A percentile compares a stretch with the other conserved stretches of the same genome.
Evolutionary conservation across 352 stramenopile genomes (phyloP).

Genomic region (Globisporangium polare): DNA sequence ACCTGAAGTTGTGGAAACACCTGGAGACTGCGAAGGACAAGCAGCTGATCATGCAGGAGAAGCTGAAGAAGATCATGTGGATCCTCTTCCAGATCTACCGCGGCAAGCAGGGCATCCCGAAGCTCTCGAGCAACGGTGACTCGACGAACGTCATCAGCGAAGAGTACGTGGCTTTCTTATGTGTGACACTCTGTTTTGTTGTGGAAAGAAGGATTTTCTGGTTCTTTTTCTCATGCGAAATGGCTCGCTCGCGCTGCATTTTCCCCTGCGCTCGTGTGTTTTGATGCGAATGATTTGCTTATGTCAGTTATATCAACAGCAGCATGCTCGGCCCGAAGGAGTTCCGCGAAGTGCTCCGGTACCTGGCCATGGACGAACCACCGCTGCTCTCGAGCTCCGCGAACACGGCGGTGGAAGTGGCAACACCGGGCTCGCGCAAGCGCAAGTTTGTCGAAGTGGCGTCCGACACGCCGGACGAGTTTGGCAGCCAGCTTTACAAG

Average conservation of each 20-base stretch:
- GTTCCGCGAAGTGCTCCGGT: constrained; percentile 80
- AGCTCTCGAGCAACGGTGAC: constrained; percentile 56
- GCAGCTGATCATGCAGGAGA: constrained; percentile 87
- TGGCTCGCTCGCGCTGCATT: constrained; percentile 17
- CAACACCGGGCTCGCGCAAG: constrained; percentile 47
- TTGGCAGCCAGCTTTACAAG: constrained; percentile 29
- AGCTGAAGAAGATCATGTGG: constrained; percentile 92
- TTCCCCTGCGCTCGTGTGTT: constrained; percentile 20
- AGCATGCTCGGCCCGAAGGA: constrained; percentile 82
- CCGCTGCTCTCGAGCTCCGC: constrained; percentile 59
- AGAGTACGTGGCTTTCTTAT: constrained; percentile 55
- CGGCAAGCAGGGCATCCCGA: constrained; percentile 75
- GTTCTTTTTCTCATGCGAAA: constrained; percentile 22
- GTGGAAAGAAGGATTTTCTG: constrained; percentile 9
- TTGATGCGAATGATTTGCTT: constrained; percentile 28
- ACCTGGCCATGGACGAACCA: constrained; percentile 83
- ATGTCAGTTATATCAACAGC: constrained; percentile 75
- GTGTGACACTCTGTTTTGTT: background rate
- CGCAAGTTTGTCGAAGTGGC: constrained; percentile 83
- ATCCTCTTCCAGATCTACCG: constrained; percentile 89
- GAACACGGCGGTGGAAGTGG: constrained; percentile 28
- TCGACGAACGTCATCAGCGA: constrained; percentile 53
- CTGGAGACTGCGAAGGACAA: constrained; percentile 83
- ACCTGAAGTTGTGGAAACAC: constrained; percentile 87
- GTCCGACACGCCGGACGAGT: constrained; percentile 11